phyloP scores from a whole-genome alignment of 108 stramenopile species.

The Aurantiochytrium sp. region DNA sequence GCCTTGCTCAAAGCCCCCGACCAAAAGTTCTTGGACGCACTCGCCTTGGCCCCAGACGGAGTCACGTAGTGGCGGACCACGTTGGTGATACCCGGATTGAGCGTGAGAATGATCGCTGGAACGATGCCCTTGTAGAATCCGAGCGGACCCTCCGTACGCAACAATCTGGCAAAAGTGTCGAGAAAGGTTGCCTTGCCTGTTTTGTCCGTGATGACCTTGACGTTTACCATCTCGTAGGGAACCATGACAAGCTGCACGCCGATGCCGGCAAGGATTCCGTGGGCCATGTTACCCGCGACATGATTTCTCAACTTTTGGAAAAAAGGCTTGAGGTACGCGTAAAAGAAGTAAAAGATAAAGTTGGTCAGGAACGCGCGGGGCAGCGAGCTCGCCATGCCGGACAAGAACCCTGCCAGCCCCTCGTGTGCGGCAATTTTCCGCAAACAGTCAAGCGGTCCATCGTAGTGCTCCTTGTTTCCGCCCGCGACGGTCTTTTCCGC shows the following conservation, averaged over 20 bases:
- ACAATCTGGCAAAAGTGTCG: background rate
- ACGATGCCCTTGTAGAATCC: background rate
- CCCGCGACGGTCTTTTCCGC: background rate
- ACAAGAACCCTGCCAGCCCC: background rate
- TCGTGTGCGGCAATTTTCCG: background rate
- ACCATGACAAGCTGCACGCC: background rate
- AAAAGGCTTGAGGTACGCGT: background rate
- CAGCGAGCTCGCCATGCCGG: background rate
- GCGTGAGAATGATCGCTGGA: background rate
- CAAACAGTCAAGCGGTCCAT: background rate
- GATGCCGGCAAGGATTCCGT: background rate
- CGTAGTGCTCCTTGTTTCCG: background rate
- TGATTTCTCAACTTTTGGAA: background rate
- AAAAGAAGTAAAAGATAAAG: constrained; percentile 8
- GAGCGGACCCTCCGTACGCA: background rate
- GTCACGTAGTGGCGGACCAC: background rate
- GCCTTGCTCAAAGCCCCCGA: background rate
- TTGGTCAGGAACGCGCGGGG: background rate
- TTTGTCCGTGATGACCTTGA: background rate
- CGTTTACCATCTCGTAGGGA: background rate
- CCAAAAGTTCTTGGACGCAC: background rate
- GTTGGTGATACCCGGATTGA: constrained; percentile 8
- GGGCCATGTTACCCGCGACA: background rate
- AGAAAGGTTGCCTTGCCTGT: background rate
- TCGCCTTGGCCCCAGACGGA: background rate